These are phyloP conservation scores for Sphaerulina vaccinii DNA, from an alignment of 2,329 filamentous ascomycete genomes.

Conservation along the genomic window DNA sequence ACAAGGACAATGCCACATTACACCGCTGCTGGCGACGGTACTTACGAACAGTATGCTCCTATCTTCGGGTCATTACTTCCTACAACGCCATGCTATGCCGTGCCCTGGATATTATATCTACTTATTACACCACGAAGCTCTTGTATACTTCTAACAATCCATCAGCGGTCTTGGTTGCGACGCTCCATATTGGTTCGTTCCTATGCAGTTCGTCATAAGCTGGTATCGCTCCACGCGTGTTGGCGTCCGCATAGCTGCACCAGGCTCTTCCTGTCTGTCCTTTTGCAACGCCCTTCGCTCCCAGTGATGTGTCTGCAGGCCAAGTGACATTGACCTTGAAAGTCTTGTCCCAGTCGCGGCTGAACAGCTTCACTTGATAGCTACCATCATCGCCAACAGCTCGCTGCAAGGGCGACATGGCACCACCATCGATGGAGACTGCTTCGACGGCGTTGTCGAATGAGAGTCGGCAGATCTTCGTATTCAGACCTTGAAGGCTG, in stretches of 20 bases:
- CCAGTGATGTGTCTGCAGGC: constrained; percentile 36
- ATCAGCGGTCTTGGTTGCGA: constrained; percentile 70
- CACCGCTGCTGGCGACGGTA: no score
- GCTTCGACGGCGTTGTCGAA: constrained; percentile 67
- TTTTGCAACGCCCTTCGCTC: constrained; percentile 26
- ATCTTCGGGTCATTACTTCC: background rate
- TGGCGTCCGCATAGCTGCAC: constrained; percentile 88
- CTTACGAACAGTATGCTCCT: no score
- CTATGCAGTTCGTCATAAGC: constrained; percentile 76
- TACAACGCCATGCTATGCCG: background rate
- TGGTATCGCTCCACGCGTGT: constrained; percentile 68
- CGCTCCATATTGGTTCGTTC: constrained; percentile 78
- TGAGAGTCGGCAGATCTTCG: constrained; percentile 71
- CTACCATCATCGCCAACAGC: constrained; percentile 61
- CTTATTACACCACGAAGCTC: constrained; percentile 1
- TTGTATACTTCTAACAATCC: constrained; percentile 73
- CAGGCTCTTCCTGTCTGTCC: constrained; percentile 64
- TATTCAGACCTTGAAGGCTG: constrained; percentile 68
- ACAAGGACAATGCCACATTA: no score
- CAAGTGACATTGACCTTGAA: constrained; percentile 77
- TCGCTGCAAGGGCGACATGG: constrained; percentile 23
- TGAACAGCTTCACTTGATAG: constrained; percentile 74
- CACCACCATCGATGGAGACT: constrained; percentile 58
- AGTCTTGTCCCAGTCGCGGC: constrained; percentile 70
- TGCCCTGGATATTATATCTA: background rate